Percentiles rank a stretch among this genome's conserved stretches.
Evolutionary conservation across 495 filamentous ascomycete genomes (phyloP).

Genomic region (Neurospora hispaniola): DNA sequence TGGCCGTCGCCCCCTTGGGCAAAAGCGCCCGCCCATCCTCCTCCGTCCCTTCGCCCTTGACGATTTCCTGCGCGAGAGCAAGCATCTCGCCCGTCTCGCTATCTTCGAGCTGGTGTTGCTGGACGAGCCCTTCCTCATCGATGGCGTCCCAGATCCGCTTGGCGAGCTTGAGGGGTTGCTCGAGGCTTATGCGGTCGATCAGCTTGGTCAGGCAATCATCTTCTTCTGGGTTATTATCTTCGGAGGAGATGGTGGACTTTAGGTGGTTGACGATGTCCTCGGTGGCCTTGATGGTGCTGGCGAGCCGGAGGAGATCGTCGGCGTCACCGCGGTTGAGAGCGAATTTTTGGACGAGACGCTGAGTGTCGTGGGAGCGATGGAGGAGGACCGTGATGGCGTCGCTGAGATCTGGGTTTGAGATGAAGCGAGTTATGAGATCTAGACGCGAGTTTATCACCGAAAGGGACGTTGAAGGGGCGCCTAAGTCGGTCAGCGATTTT

Average conservation of each 20-base stretch:
- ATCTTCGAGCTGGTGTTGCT: slow-evolving; percentile 67
- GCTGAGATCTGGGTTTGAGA: slow-evolving; percentile 50
- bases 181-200: slow-evolving; percentile 52
- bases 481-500: slow-evolving; percentile 22
- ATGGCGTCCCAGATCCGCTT: slow-evolving; percentile 63
- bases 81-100: slow-evolving; percentile 56
- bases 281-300: slow-evolving; percentile 70
- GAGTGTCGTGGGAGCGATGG: slow-evolving; percentile 69
- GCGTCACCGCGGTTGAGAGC: slow-evolving; percentile 82
- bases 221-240: not conserved
- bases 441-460: slow-evolving; percentile 68
- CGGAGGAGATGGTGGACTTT: slow-evolving; percentile 7
- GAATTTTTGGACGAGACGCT: slow-evolving; percentile 87
- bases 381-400: slow-evolving; percentile 58
- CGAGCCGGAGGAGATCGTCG: slow-evolving; percentile 81
- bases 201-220: slow-evolving; percentile 41
- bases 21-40: slow-evolving; percentile 25
- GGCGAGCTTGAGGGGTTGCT: slow-evolving; percentile 58
- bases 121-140: slow-evolving; percentile 82
- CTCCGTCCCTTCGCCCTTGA: slow-evolving; percentile 41
- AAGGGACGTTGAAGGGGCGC: slow-evolving; percentile 75
- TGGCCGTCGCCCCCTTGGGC: slow-evolving; percentile 27
- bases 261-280: slow-evolving; percentile 47
- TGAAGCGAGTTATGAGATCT: slow-evolving; percentile 68
- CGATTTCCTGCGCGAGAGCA: slow-evolving; percentile 55